These are phyloP conservation scores for Tolypocladium nubicola DNA, from an alignment of 2,329 filamentous ascomycete genomes.

Conservation along the genomic window DNA sequence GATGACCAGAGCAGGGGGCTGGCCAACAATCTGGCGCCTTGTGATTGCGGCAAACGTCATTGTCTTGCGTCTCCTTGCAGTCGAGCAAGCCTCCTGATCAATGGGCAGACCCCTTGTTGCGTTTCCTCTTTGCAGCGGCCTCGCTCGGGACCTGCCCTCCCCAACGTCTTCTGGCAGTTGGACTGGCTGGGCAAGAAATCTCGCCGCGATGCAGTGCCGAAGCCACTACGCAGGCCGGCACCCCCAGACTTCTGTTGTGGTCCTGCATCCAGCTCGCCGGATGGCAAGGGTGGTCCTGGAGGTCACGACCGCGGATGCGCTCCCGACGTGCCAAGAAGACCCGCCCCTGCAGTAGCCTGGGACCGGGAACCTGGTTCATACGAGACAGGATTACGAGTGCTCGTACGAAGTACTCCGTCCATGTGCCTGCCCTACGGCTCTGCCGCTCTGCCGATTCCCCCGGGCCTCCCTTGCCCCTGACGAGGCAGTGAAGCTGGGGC, in stretches of 20 bases:
- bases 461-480: no score
- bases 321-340: background rate
- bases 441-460: background rate
- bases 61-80: background rate
- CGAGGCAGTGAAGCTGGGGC: no score
- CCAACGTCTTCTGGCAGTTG: no score
- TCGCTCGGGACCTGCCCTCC: background rate
- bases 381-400: no score
- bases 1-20: background rate
- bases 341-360: background rate
- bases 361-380: background rate
- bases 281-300: background rate
- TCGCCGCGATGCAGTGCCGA: no score
- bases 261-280: background rate
- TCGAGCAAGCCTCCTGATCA: background rate
- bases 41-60: background rate
- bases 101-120: background rate
- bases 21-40: background rate
- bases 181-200: no score
- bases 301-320: background rate
- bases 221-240: no score
- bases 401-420: no score
- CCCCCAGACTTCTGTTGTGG: background rate
- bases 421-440: background rate
- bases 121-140: background rate